Conservation (phyloP, 1,284 basidiomycete species). For the Termitomyces sp. region DNA sequence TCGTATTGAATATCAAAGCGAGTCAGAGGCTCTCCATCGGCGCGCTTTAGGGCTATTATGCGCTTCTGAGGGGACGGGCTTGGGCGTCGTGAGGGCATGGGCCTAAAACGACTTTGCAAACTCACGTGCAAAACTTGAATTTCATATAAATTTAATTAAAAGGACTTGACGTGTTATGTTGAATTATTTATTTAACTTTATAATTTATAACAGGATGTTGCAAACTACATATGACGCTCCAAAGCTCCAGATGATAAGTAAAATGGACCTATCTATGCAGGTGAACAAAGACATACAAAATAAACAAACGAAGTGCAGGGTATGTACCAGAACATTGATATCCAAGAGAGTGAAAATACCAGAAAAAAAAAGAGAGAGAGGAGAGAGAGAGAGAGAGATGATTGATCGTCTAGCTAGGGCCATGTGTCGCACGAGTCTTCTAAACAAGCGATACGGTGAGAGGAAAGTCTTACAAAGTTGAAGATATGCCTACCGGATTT, state of each 20-base stretch:
- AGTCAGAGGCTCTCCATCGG: conserved; percentile 57
- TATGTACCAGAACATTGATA: conserved; percentile 12
- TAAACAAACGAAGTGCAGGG: conserved; percentile 6
- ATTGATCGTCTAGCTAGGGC: background rate
- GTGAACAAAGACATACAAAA: conserved; percentile 16
- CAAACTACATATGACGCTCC: conserved; percentile 12
- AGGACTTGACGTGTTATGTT: too few species aligned
- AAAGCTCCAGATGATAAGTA: conserved; percentile 12
- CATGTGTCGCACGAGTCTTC: conserved; percentile 1
- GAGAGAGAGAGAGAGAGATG: too few species aligned
- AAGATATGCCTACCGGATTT: conserved; percentile 22
- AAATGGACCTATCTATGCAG: conserved; percentile 11
- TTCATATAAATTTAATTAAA: too few species aligned
- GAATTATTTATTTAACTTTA: too few species aligned
- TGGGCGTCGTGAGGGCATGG: conserved; percentile 29
- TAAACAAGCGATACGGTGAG: background rate
- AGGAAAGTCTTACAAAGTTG: background rate
- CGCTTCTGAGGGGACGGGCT: conserved; percentile 31
- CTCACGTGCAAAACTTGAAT: background rate
- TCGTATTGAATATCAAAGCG: conserved; percentile 73
- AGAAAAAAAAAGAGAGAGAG: conserved; percentile 3
- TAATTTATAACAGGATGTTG: background rate
- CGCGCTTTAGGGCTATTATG: conserved; percentile 46
- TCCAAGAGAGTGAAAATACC: conserved; percentile 8
- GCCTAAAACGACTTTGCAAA: background rate